Base-by-base conservation (phyloP, 2,329 filamentous ascomycete genomes). In the Plectosphaerella sp. region DNA sequence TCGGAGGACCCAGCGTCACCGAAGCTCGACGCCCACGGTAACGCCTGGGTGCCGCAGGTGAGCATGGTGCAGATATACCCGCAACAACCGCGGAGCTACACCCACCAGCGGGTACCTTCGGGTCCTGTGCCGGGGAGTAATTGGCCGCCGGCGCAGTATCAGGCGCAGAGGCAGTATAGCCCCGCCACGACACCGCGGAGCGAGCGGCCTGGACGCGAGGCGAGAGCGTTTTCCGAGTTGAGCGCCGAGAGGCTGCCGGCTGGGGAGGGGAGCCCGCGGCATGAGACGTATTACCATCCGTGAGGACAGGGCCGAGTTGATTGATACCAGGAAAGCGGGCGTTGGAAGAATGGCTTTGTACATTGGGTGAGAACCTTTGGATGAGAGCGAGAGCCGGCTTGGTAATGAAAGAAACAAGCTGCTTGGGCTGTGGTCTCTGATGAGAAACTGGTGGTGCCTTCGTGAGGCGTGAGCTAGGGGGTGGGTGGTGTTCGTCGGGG, bases 11-110 rank as follows among this genome's bases (percentile, higher is more conserved):
- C 41, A 3, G 41, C 41, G 41, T 20, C 41, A 51, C 60, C 62
- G 18, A 67, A 67, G 54, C 59, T 65, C 16, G 65, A 67, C 52
- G 61, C 58, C 16, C 59, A 67, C 43, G 63, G 63, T 42, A 66
- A 64, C 45, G 47, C 66, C 14, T 68, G 67, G 67, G 49, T 64
- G 51, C 65, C 65, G 15, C 65, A 68, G 45, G 65, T 67, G 45
- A 65, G 64, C 51, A 64, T 65, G 57, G 56, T 68, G 50, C 61
- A 60, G 53, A 43, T 59, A 7, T 50, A 56, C 9, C 55, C 58
- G 41, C 18, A 43, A 2, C 41, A 20, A 16, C n/a, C 41, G 2
- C 22, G 14, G 18, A 35, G 28, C 5, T 39, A 48, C 47, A 41
- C n/a, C 2, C 41, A 43, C 10, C 41, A 43, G 10, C 41, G 41